Percentiles rank a stretch among this genome's conserved stretches.
Conservation (phyloP, 495 filamentous ascomycete species). For the Neurospora discreta region DNA sequence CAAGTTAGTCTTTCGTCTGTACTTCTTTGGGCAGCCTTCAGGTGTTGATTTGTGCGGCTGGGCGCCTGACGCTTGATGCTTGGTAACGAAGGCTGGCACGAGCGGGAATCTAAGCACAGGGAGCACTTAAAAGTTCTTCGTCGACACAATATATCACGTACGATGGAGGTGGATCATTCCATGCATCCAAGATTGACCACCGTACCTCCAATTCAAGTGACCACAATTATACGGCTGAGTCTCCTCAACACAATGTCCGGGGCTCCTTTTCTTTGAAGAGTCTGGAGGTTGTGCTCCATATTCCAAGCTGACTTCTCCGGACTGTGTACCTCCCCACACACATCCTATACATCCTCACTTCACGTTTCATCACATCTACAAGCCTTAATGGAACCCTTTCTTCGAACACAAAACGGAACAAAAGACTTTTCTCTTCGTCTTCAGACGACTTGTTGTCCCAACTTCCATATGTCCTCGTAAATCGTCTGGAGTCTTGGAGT, state of each 20-base stretch:
- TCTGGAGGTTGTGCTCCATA: background rate
- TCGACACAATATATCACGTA: background rate
- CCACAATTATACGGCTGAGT: background rate
- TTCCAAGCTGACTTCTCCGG: background rate
- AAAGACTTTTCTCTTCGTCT: background rate
- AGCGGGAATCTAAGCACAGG: background rate
- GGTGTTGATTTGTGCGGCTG: background rate
- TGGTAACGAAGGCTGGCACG: background rate
- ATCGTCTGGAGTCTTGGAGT: background rate
- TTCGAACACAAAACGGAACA: background rate
- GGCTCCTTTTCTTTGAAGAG: background rate
- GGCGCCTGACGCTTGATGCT: background rate
- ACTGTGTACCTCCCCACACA: background rate
- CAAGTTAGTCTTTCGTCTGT: background rate
- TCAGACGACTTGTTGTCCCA: background rate
- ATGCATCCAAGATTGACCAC: background rate
- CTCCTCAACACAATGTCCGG: background rate
- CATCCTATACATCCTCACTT: background rate
- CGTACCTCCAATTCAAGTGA: background rate
- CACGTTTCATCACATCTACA: background rate
- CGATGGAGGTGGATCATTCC: background rate
- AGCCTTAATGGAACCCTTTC: background rate
- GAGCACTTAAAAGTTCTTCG: background rate
- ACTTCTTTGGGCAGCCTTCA: background rate
- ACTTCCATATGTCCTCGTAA: background rate